A percentile compares a stretch with the other conserved stretches of the same genome.
phyloP scores from a whole-genome alignment of 176 grass and related monocot genomes.

The Aegilops sharonensis region DNA sequence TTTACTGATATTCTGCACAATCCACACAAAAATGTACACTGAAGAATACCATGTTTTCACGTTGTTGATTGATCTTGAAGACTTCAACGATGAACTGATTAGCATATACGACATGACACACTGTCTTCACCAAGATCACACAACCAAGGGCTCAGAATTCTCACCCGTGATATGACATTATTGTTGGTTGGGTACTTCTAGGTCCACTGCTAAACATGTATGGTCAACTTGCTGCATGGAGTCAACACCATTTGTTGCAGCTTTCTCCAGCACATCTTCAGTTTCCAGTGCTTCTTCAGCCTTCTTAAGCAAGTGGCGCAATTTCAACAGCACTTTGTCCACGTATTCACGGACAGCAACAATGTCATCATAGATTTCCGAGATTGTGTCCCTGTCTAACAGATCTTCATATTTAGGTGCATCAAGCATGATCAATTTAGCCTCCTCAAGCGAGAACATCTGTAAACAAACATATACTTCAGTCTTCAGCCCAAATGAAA shows the following conservation, averaged over 20 bases:
- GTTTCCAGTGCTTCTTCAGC: background rate
- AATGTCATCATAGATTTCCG: background rate
- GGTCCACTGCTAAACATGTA: background rate
- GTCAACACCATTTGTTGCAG: background rate
- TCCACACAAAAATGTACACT: no score
- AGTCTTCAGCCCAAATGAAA: background rate
- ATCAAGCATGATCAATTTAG: background rate
- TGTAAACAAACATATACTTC: background rate
- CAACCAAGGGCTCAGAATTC: background rate
- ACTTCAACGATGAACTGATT: background rate
- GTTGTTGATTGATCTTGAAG: background rate
- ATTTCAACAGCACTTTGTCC: background rate
- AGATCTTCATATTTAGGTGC: background rate
- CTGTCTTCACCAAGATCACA: background rate
- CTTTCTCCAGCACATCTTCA: background rate
- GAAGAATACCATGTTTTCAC: background rate
- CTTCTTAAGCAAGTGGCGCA: background rate
- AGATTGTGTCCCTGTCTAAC: background rate
- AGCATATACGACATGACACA: background rate
- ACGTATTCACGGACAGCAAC: background rate
- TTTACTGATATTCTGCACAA: no score
- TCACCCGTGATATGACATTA: background rate
- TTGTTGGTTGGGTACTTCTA: background rate
- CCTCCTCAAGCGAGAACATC: background rate
- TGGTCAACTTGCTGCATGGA: background rate